Percentiles rank a stretch among this genome's conserved stretches.
Evolutionary conservation across 108 stramenopile genomes (phyloP).

Genomic region (Nitzschia sp.): DNA sequence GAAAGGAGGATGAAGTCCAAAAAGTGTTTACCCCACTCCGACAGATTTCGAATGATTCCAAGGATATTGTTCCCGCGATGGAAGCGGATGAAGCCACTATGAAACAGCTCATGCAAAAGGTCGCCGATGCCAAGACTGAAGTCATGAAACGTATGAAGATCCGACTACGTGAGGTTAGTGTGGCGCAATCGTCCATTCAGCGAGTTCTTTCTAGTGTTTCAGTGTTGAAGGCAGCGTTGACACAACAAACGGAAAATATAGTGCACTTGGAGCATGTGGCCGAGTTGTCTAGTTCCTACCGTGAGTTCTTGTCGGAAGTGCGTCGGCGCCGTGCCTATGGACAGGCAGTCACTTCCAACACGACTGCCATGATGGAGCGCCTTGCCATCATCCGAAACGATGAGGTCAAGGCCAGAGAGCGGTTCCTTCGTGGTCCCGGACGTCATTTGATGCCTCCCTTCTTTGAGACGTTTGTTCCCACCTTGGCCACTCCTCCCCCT

Average conservation of each 20-base stretch:
- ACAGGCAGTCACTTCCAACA: constrained; percentile 62
- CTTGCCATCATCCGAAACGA: constrained; percentile 73
- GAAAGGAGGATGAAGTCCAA: constrained; percentile 53
- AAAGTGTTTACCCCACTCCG: constrained; percentile 68
- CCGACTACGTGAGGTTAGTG: constrained; percentile 75
- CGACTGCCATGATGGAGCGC: constrained; percentile 68
- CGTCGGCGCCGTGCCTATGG: constrained; percentile 73
- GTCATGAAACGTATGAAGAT: constrained; percentile 80
- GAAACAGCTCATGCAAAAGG: constrained; percentile 57
- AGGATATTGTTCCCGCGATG: constrained; percentile 68
- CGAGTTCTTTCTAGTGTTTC: constrained; percentile 61
- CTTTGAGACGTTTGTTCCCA: constrained; percentile 82
- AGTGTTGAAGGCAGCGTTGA: constrained; percentile 67
- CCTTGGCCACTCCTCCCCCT: constrained; percentile 79
- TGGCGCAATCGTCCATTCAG: constrained; percentile 75
- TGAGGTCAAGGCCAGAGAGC: constrained; percentile 76
- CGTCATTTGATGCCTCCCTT: constrained; percentile 84
- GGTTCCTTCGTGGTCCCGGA: constrained; percentile 75
- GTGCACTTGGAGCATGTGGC: constrained; percentile 75
- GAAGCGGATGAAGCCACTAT: constrained; percentile 55
- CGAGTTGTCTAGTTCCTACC: constrained; percentile 65
- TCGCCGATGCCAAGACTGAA: constrained; percentile 70
- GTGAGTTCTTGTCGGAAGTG: constrained; percentile 66
- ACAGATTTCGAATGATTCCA: constrained; percentile 64
- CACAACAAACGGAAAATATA: constrained; percentile 70